phyloP scores from a whole-genome alignment of 129 eudicot genomes.

The Pulicaria dysenterica region DNA sequence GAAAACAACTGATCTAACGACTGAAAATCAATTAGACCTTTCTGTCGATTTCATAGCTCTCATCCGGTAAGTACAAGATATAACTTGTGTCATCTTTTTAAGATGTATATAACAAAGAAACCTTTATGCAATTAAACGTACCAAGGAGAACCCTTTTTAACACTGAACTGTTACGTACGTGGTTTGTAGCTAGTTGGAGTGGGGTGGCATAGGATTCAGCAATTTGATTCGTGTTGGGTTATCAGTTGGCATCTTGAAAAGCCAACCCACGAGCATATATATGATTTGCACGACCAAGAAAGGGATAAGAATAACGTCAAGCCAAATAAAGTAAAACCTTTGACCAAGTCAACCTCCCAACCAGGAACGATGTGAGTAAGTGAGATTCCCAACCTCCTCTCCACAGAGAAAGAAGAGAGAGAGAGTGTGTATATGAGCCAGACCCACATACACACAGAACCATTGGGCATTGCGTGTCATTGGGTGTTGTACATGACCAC shows the following conservation, averaged over 20 bases:
- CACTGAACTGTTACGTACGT: background rate
- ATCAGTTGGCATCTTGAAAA: constrained; percentile 23
- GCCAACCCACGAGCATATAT: constrained; percentile 20
- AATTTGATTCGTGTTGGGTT: constrained; percentile 26
- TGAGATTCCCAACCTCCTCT: background rate
- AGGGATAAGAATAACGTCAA: constrained; percentile 25
- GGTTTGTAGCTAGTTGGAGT: background rate
- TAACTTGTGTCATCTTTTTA: too few species aligned
- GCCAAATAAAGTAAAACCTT: constrained; percentile 26
- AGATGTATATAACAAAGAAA: background rate
- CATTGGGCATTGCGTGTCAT: constrained; percentile 25
- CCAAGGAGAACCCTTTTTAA: background rate
- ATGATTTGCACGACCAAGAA: constrained; percentile 11
- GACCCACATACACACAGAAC: constrained; percentile 19
- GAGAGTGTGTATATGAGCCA: constrained; percentile 15
- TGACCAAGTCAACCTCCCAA: constrained; percentile 37
- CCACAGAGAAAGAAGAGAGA: background rate
- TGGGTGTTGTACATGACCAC: constrained; percentile 19
- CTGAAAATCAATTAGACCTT: too few species aligned
- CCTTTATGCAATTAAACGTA: background rate
- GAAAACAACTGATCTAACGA: too few species aligned
- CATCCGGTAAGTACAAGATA: too few species aligned
- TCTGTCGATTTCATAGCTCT: too few species aligned
- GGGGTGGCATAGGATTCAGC: constrained; percentile 31
- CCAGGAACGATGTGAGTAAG: constrained; percentile 1